Evolutionary conservation across 2,329 filamentous ascomycete genomes (phyloP), one percentile per base, ranked within the genome.

Genomic region (Aureobasidium sp.): DNA sequence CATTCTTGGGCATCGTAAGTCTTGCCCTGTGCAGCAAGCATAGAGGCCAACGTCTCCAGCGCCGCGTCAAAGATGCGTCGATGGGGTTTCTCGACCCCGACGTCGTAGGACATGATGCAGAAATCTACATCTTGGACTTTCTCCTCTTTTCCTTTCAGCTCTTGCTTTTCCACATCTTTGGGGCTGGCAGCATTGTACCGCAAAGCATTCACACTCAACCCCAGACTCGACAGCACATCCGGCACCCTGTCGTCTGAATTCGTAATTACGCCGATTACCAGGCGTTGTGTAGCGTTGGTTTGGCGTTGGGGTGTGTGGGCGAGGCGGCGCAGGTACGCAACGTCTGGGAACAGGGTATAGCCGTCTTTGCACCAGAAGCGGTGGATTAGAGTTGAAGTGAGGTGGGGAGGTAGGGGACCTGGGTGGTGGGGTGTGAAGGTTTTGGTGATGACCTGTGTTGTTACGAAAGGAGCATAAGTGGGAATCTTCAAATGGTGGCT

Each of bases 221-320:
- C 81, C 4, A 86, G 70, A 0, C 81, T 81, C 0, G 75, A 70
- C 4, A 87, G 69, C 23, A 86, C 76, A 27, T 70, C 69, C 0
- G 79, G 77, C 0, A 85, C 80, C n/a, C 84, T 75, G 66, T 82
- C 77, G 64, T 87, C 84, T 0, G 83, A 86, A 67, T 87, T 87
- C 11, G 83, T 83, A 54, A 87, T 77, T 6, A 86, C 74, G 27
- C 83, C 84, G 5, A 84, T 71, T 1, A 83, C 71, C n/a, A 71
- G 60, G 8, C 63, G 57, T 7, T 64, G 60, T 11, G 63, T 42
- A 0, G 60, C 42, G 15, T 29, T 23, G 3, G 31, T 35, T 4
- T 31, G 40, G 8, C 61, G 42, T 17, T 57, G 45, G 10, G 66
- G 64, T 60, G 53, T 4, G 66, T 60, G 9, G 17, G 73, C 72